Conservation (phyloP, 495 filamentous ascomycete genomes). For the Aspergillus steynii region DNA sequence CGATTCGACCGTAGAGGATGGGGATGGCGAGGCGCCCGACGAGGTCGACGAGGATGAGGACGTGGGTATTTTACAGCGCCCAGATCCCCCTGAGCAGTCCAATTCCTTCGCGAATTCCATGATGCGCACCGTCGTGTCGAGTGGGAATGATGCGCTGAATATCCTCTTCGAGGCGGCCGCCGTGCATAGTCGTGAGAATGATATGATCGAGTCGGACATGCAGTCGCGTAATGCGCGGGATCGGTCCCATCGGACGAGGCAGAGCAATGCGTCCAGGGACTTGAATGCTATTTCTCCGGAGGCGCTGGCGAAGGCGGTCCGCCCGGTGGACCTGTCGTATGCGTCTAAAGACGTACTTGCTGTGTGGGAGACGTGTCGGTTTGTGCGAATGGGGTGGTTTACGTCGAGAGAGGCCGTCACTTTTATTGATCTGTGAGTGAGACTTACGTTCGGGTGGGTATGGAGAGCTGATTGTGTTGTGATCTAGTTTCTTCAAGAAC, state of each 20-base stretch:
- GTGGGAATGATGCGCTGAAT: constrained; percentile 55
- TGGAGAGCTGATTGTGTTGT: constrained; percentile 2
- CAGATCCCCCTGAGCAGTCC: constrained; percentile 21
- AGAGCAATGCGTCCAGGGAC: constrained; percentile 20
- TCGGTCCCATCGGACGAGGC: constrained; percentile 12
- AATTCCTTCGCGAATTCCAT: constrained; percentile 43
- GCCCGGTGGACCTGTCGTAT: constrained; percentile 34
- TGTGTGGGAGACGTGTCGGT: constrained; percentile 52
- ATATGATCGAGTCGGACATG: constrained; percentile 17
- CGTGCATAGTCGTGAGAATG: constrained; percentile 34
- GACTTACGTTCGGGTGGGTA: neutral
- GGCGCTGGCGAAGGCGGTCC: constrained; percentile 19
- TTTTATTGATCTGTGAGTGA: constrained; percentile 53
- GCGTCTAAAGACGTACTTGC: constrained; percentile 35
- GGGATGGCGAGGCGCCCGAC: neutral
- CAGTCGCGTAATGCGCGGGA: constrained; percentile 15
- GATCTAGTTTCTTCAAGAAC: constrained; percentile 57
- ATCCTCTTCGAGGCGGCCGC: constrained; percentile 55
- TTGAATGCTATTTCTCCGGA: constrained; percentile 17
- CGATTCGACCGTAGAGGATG: neutral
- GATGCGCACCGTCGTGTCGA: constrained; percentile 51
- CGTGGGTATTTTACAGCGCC: constrained; percentile 6
- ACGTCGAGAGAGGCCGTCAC: constrained; percentile 52
- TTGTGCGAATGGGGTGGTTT: constrained; percentile 56
- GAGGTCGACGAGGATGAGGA: neutral